Conservation (phyloP, 495 filamentous ascomycete genomes). For the Penicillium parvum region DNA sequence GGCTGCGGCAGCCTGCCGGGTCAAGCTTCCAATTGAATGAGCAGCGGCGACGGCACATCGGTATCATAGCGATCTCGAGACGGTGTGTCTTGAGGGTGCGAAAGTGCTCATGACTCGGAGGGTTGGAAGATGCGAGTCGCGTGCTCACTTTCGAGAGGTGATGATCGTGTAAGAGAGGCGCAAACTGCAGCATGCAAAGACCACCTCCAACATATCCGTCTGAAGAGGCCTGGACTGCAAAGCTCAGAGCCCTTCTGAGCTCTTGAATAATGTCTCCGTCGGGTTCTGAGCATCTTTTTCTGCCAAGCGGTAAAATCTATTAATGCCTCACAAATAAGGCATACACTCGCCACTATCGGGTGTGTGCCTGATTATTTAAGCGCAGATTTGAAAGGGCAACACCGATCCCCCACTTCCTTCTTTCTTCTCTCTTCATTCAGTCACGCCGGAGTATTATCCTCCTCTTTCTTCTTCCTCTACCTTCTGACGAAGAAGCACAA, state of each 20-base stretch:
- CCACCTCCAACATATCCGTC: too few relatives aligned
- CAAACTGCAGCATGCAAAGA: too few relatives aligned
- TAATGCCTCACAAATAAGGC: constrained; percentile 3
- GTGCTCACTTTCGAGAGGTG: not conserved
- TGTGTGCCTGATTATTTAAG: constrained; percentile 35
- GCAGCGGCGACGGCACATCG: constrained; percentile 8
- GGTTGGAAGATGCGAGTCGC: not conserved
- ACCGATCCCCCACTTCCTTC: constrained; percentile 20
- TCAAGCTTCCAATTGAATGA: not conserved
- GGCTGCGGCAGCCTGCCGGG: not conserved
- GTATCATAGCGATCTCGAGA: constrained; percentile 14
- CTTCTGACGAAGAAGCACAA: constrained; percentile 9
- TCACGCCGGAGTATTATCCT: constrained; percentile 12
- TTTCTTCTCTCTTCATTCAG: constrained; percentile 15
- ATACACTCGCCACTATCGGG: constrained; percentile 7
- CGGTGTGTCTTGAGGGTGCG: not conserved
- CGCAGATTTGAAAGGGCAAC: constrained; percentile 21
- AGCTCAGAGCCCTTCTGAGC: too few relatives aligned
- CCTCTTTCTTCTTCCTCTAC: constrained; percentile 2
- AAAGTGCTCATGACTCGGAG: too few relatives aligned
- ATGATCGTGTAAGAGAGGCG: not conserved
- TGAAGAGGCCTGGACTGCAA: too few relatives aligned
- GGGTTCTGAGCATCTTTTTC: constrained; percentile 12
- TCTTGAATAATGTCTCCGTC: not conserved
- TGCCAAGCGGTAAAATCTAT: constrained; percentile 18